Evolutionary conservation across 768 basidiomycete species (phyloP), one percentile per base, ranked within the genome.

Genomic region (Serendipita vermifera): DNA sequence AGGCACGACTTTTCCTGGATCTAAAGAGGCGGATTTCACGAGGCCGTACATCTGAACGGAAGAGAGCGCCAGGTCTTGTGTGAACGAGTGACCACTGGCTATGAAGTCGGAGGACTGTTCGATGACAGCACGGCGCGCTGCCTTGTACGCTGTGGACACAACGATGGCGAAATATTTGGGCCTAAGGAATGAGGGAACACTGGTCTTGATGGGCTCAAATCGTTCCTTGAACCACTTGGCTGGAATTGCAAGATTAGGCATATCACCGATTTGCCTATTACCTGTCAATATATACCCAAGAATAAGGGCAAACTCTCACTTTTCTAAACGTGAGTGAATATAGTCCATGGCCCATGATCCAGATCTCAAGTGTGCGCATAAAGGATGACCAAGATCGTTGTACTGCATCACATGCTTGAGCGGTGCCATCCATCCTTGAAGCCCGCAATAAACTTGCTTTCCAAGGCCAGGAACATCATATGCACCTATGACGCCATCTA

Each of bases 401-500:
- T 81, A 77, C 61, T 75, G 75, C 80, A 92, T 92, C 66, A 98
- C 81, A 61, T 80, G 80, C 35, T 80, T 76, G 55, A 98, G 72
- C 0, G 82, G 82, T 62, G 83, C 79, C 91, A 99, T 97, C 91
- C 93, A 99, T 1, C 96, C 96, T 64, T 98, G 90, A 53, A 98
- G 68, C 15, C 96, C 96, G 63, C 93, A 97, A 68, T 97, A 99
- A 9, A 79, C 81, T 67, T 92, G 72, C 58, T 77, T 77, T 0
- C 86, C 90, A 22, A 79, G 64, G 22, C 76, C 79, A 3, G 93
- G 87, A 32, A 99, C 71, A 43, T 83, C 77, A 68, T 98, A 98
- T 1, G 73, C 78, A 2, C 96, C 93, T 64, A 83, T 81, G 59
- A 81, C 77, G 1, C 88, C 88, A 2, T 69, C 72, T 69, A 43